phyloP scores from a whole-genome alignment of 2,329 filamentous ascomycete species.

The Penicillium rolfsii region DNA sequence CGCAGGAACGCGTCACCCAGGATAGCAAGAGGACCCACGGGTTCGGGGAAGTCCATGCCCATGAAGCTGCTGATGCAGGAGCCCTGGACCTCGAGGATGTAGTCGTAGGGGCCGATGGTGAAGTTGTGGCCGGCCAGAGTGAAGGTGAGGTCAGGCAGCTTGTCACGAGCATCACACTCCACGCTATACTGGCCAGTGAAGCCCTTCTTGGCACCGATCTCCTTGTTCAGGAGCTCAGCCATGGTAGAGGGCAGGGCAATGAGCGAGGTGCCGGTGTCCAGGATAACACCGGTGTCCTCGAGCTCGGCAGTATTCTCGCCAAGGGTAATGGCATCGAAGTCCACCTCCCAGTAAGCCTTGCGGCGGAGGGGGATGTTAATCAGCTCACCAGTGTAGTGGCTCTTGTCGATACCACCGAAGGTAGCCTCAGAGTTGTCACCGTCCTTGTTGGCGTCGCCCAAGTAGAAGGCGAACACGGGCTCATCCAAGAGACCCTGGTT shows the following conservation, averaged over 20 bases:
- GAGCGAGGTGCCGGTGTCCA: conserved; percentile 97
- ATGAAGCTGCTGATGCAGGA: conserved; percentile 98
- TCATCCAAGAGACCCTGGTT: conserved; percentile 88
- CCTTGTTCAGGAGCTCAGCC: conserved; percentile 93
- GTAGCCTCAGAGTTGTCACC: conserved; percentile 79
- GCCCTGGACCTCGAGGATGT: conserved; percentile 92
- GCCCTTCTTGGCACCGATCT: conserved; percentile 97
- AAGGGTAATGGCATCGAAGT: conserved; percentile 88
- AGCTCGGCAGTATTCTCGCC: conserved; percentile 85
- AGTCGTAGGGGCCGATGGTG: conserved; percentile 84
- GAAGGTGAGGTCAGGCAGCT: conserved; percentile 89
- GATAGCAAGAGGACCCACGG: conserved; percentile 88
- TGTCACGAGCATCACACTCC: conserved; percentile 81
- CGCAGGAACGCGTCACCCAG: conserved; percentile 70
- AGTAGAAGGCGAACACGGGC: conserved; percentile 95
- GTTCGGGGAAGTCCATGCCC: conserved; percentile 88
- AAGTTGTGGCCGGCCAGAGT: conserved; percentile 90
- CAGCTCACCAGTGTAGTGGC: conserved; percentile 82
- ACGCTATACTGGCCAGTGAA: conserved; percentile 96
- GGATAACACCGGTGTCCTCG: conserved; percentile 92
- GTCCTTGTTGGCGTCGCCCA: conserved; percentile 72
- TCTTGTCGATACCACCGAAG: conserved; percentile 85
- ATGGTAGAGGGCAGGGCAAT: conserved; percentile 90
- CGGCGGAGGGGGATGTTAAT: conserved; percentile 92
- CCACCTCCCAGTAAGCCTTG: conserved; percentile 99